phyloP scores from a whole-genome alignment of 176 grass and related monocot species.

The Oryza australiensis region DNA sequence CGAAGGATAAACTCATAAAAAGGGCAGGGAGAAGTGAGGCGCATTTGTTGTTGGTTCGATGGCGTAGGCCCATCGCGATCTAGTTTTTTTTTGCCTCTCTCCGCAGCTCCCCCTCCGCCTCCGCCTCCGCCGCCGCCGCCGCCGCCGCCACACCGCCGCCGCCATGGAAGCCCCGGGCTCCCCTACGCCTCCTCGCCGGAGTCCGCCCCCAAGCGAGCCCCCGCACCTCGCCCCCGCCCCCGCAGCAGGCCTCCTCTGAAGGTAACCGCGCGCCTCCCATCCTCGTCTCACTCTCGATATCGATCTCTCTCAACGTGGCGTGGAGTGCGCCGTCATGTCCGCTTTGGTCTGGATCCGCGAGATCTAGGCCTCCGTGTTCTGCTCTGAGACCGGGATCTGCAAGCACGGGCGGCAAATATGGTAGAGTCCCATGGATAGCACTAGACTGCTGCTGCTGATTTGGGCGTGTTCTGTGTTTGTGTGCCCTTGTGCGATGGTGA shows the following conservation, averaged over 20 bases:
- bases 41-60: not conserved
- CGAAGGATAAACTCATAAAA: too few relatives aligned
- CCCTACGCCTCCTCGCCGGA: constrained; percentile 90
- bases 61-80: constrained; percentile 43
- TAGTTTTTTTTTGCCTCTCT: not conserved
- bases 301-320: not conserved
- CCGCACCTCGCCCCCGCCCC: constrained; percentile 50
- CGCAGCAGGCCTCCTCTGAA: constrained; percentile 42
- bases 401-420: not conserved
- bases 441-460: not conserved
- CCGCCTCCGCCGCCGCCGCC: not conserved
- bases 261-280: constrained; percentile 1
- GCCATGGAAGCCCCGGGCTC: constrained; percentile 78
- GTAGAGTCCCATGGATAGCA: not conserved
- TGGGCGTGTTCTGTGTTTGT: not conserved
- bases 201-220: constrained; percentile 68
- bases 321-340: not conserved
- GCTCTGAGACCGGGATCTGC: constrained; percentile 28
- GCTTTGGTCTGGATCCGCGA: constrained; percentile 32
- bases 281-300: not conserved
- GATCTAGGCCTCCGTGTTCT: constrained; percentile 1
- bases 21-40: too few relatives aligned
- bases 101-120: not conserved
- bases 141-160: not conserved
- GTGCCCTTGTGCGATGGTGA: too few relatives aligned